A percentile compares a stretch with the other conserved stretches of the same genome.
Conservation (phyloP, 2,329 filamentous ascomycete genomes). For the Blastomyces silverae region DNA sequence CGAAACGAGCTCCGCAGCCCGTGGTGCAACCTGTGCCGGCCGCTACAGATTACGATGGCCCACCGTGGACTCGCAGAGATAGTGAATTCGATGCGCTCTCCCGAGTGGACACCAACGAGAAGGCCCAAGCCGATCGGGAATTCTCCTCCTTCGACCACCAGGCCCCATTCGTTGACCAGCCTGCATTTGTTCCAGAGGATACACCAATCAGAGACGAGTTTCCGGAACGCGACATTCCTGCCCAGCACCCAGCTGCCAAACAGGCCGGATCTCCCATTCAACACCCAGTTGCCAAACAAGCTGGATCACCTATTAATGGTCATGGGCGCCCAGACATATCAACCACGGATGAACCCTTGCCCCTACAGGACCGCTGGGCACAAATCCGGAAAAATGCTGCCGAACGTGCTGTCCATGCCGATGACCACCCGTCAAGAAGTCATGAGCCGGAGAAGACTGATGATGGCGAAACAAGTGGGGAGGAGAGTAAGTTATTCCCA, state of each 20-base stretch:
- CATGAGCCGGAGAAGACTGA: slow-evolving; percentile 57
- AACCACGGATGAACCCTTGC: slow-evolving; percentile 18
- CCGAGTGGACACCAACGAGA: slow-evolving; percentile 50
- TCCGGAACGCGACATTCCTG: slow-evolving; percentile 21
- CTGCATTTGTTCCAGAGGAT: slow-evolving; percentile 66
- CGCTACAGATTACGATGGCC: slow-evolving; percentile 25
- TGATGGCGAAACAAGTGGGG: slow-evolving; percentile 85
- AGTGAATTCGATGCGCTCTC: slow-evolving; percentile 53
- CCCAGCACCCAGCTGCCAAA: slow-evolving; percentile 17
- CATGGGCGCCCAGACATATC: slow-evolving; percentile 23
- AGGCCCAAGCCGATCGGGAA: slow-evolving; percentile 41
- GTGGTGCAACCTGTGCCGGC: slow-evolving; percentile 21
- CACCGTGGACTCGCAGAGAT: slow-evolving; percentile 43
- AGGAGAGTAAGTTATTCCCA: slow-evolving; percentile 69
- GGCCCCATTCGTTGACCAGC: slow-evolving; percentile 78
- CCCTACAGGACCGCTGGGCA: slow-evolving; percentile 75
- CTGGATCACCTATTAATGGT: slow-evolving; percentile 18
- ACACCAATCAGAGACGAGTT: slow-evolving; percentile 29
- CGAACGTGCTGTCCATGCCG: slow-evolving; percentile 62
- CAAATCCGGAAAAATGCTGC: slow-evolving; percentile 94
- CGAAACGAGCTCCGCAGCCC: slow-evolving; percentile 20
- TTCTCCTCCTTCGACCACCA: slow-evolving; percentile 69
- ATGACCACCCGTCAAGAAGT: slow-evolving; percentile 57
- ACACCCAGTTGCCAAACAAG: slow-evolving; percentile 15
- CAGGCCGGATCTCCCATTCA: slow-evolving; percentile 10